Percentiles rank a stretch among this genome's conserved stretches.
phyloP scores from a whole-genome alignment of 345 rosid species.

The Dipteronia sinensis region DNA sequence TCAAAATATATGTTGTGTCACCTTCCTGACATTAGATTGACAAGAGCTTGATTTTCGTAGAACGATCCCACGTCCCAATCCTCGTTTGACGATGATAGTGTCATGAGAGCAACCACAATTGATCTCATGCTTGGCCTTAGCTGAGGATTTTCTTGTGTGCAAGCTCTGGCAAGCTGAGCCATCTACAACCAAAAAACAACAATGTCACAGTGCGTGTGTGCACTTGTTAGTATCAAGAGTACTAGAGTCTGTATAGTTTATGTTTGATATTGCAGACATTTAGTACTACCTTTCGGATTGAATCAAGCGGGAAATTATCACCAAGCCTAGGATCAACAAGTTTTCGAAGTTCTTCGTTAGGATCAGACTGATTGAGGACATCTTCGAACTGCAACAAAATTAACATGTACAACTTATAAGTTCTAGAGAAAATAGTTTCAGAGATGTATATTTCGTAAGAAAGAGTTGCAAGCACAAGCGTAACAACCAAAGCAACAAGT shows the following conservation, averaged over 20 bases:
- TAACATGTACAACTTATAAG: background rate
- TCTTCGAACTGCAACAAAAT: slow-evolving; percentile 65
- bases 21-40: slow-evolving; percentile 80
- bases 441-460: background rate
- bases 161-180: slow-evolving; percentile 81
- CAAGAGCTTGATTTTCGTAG: slow-evolving; percentile 62
- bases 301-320: slow-evolving; percentile 70
- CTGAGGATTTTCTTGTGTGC: slow-evolving; percentile 84
- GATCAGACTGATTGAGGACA: slow-evolving; percentile 52
- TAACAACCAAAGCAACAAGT: slow-evolving; percentile 75
- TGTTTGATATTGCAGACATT: background rate
- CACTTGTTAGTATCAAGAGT: background rate
- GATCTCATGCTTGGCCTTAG: slow-evolving; percentile 86
- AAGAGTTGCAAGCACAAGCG: background rate
- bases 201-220: background rate
- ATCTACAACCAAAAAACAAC: slow-evolving; percentile 48
- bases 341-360: slow-evolving; percentile 55
- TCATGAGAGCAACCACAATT: slow-evolving; percentile 82
- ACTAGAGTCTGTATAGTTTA: background rate
- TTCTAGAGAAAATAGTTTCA: background rate
- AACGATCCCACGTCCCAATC: slow-evolving; percentile 76
- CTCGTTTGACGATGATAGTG: slow-evolving; percentile 77
- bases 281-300: slow-evolving; percentile 60
- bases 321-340: slow-evolving; percentile 77
- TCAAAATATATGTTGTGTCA: slow-evolving; percentile 19